A percentile compares a stretch with the other conserved stretches of the same genome.
These are phyloP conservation scores for Microbotryum lychnidis-dioicae DNA, from an alignment of 1,284 basidiomycete species.

Conservation along the genomic window DNA sequence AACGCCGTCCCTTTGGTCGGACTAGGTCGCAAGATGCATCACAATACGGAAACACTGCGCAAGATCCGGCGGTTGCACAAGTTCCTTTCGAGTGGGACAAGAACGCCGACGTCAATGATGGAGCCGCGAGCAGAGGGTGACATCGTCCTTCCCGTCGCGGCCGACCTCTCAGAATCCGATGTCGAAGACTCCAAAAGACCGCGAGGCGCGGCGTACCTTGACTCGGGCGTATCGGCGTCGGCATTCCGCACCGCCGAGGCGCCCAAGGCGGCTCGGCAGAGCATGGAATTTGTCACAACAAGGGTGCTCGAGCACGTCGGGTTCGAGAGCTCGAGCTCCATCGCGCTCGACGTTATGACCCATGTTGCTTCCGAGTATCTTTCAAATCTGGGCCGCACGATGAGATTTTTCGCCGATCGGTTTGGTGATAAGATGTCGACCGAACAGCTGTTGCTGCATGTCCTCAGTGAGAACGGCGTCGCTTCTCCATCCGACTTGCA, in stretches of 20 bases:
- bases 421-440: slow-evolving; percentile 67
- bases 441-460: slow-evolving; percentile 88
- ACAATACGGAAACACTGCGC: slow-evolving; percentile 20
- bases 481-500: slow-evolving; percentile 68
- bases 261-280: background rate
- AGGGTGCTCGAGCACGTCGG: slow-evolving; percentile 70
- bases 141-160: background rate
- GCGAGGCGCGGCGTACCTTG: background rate
- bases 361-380: slow-evolving; percentile 74
- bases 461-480: slow-evolving; percentile 76
- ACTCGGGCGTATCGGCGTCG: background rate
- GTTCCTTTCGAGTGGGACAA: too few species aligned
- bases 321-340: slow-evolving; percentile 63
- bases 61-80: slow-evolving; percentile 8
- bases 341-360: slow-evolving; percentile 70
- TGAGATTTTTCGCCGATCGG: slow-evolving; percentile 71
- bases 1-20: background rate
- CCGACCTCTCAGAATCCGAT: background rate
- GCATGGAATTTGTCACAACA: slow-evolving; percentile 8
- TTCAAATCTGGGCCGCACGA: slow-evolving; percentile 73
- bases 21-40: slow-evolving; percentile 17
- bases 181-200: slow-evolving; percentile 5
- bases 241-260: slow-evolving; percentile 1
- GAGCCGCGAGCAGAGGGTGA: background rate
- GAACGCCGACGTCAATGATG: background rate